A percentile compares a stretch with the other conserved stretches of the same genome.
Conservation (phyloP, 805 yeast species). For the Pichia thaimueangensis region DNA sequence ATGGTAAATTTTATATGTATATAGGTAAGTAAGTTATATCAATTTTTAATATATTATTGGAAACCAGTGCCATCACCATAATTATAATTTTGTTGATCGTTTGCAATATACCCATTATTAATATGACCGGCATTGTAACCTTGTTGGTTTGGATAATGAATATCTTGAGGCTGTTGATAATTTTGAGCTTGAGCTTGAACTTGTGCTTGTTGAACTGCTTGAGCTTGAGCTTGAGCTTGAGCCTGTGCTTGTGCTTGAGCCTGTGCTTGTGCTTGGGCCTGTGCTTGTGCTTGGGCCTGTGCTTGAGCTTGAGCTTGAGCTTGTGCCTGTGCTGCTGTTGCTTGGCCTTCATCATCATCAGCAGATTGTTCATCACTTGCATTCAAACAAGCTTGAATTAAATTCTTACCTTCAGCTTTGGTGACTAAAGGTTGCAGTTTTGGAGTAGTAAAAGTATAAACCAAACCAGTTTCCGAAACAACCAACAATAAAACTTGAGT, state of each 20-base stretch:
- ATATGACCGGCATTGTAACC: conserved; percentile 3
- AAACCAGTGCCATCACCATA: conserved; percentile 16
- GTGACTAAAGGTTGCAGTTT: conserved; percentile 97
- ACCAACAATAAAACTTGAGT: conserved; percentile 93
- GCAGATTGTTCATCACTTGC: conserved; percentile 81
- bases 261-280: conserved; percentile 31
- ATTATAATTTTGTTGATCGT: conserved; percentile 10
- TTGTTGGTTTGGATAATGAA: conserved; percentile 10
- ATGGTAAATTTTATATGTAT: too few species aligned
- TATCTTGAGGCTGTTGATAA: conserved; percentile 22
- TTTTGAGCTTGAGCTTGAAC: conserved; percentile 24
- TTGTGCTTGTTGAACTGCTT: conserved; percentile 22
- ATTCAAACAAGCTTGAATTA: conserved; percentile 92
- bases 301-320: conserved; percentile 31
- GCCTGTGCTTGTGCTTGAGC: conserved; percentile 29
- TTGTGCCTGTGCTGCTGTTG: conserved; percentile 27
- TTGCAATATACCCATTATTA: conserved; percentile 7
- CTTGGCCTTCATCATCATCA: conserved; percentile 49
- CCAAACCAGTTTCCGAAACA: conserved; percentile 97
- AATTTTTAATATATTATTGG: conserved; percentile 7
- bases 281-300: conserved; percentile 28
- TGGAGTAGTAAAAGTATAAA: conserved; percentile 98
- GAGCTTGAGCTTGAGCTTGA: conserved; percentile 23
- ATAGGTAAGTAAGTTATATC: too few species aligned
- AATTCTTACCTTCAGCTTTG: conserved; percentile 92